Evolutionary conservation across 2,329 filamentous ascomycete genomes (phyloP).

Genomic region (Chaetomium globosum): DNA sequence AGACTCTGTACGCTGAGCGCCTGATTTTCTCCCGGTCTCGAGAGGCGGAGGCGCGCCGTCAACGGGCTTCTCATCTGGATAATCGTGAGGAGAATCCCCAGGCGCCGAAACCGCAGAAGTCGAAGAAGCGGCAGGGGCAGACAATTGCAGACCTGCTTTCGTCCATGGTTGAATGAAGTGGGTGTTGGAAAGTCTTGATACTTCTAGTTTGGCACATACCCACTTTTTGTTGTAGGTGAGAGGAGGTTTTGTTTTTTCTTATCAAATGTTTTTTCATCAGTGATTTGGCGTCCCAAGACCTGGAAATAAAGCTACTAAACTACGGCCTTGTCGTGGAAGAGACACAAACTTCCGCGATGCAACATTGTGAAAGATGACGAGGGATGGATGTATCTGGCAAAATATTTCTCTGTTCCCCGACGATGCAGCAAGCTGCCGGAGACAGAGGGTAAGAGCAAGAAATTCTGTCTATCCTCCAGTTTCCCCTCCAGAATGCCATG

Average conservation of each 20-base stretch:
- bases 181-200: too few relatives aligned
- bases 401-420: constrained; percentile 45
- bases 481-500: constrained; percentile 66
- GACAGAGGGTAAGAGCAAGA: constrained; percentile 56
- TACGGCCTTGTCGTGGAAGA: background rate
- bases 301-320: background rate
- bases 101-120: constrained; percentile 19
- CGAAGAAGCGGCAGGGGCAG: background rate
- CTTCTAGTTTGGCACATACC: too few relatives aligned
- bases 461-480: constrained; percentile 66
- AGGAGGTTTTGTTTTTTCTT: background rate
- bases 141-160: background rate
- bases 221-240: background rate
- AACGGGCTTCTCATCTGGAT: background rate
- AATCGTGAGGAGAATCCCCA: constrained; percentile 5
- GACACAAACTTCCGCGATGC: background rate
- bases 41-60: background rate
- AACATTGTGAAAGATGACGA: background rate
- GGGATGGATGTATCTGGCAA: constrained; percentile 40
- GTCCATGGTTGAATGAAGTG: background rate
- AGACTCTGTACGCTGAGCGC: background rate
- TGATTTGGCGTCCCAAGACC: background rate
- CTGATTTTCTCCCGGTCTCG: constrained; percentile 19
- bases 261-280: background rate
- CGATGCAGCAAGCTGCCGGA: constrained; percentile 38